Conservation (phyloP, 2,329 filamentous ascomycete species). For the Alternaria ethzedia region DNA sequence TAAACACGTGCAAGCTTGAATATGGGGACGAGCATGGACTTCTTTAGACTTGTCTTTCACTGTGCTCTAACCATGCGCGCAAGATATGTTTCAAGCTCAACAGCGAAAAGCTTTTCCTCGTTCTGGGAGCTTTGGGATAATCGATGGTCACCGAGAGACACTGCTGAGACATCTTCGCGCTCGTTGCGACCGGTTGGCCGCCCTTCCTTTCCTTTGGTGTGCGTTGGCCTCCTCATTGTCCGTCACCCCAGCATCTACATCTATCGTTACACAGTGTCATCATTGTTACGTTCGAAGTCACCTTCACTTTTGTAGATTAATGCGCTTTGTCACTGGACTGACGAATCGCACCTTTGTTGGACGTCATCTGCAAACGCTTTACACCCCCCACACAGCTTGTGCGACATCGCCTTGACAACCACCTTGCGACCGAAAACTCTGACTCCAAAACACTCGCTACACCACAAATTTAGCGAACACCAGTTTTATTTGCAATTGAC, state of each 20-base stretch:
- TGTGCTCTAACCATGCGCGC: neutral
- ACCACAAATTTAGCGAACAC: neutral
- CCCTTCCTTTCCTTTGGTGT: neutral
- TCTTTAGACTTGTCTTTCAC: neutral
- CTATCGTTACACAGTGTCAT: neutral
- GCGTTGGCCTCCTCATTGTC: neutral
- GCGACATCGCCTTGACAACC: neutral
- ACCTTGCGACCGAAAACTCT: neutral
- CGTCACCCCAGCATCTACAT: neutral
- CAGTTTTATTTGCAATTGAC: neutral
- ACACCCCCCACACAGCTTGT: neutral
- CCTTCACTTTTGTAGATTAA: neutral
- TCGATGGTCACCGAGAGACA: neutral
- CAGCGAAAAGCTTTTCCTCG: neutral
- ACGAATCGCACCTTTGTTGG: neutral
- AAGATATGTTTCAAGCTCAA: neutral
- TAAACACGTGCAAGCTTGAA: neutral
- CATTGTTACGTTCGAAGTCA: neutral
- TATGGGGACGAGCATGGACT: neutral
- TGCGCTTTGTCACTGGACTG: neutral
- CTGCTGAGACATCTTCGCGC: neutral
- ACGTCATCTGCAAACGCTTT: neutral
- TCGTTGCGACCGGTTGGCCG: neutral
- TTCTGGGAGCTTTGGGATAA: neutral
- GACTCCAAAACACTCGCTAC: neutral